phyloP scores from a whole-genome alignment of 805 yeast genomes.

The Yamadazyma nakazawae region DNA sequence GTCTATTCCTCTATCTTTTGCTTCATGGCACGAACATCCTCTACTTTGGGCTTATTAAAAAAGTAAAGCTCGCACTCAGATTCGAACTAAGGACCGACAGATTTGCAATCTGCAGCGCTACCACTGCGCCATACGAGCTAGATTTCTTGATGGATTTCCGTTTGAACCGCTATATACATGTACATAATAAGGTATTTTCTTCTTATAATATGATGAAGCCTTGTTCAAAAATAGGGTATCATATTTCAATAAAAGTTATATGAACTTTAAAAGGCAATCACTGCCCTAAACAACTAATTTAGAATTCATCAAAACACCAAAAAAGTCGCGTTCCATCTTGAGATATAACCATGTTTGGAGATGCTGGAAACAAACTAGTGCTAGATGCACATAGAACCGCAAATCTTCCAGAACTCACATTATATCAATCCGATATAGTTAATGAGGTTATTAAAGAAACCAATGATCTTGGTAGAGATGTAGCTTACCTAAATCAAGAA shows the following conservation, averaged over 20 bases:
- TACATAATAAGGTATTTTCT: too few relatives aligned
- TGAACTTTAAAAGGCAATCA: not conserved
- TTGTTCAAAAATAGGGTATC: too few relatives aligned
- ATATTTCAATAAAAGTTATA: not conserved
- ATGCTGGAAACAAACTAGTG: conserved; percentile 75
- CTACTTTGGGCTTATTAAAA: too few relatives aligned
- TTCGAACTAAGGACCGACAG: conserved; percentile 97
- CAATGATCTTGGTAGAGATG: conserved; percentile 55
- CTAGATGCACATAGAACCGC: conserved; percentile 80
- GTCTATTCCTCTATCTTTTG: too few relatives aligned
- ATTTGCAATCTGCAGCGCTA: conserved; percentile 99
- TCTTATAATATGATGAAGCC: too few relatives aligned
- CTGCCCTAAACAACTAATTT: not conserved
- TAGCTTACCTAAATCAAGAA: conserved; percentile 44
- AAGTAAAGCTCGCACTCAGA: conserved; percentile 76
- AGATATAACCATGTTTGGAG: conserved; percentile 71
- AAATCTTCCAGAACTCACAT: conserved; percentile 61
- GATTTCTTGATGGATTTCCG: too few relatives aligned
- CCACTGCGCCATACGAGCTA: conserved; percentile 85
- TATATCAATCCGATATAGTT: conserved; percentile 69
- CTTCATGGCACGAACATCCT: too few relatives aligned
- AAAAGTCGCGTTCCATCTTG: not conserved
- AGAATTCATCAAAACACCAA: not conserved
- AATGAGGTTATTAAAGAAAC: conserved; percentile 71
- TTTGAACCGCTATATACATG: too few relatives aligned